These are phyloP conservation scores for Beauveria scarabaeidicola DNA, from an alignment of 2,329 filamentous ascomycete genomes.

Conservation along the genomic window DNA sequence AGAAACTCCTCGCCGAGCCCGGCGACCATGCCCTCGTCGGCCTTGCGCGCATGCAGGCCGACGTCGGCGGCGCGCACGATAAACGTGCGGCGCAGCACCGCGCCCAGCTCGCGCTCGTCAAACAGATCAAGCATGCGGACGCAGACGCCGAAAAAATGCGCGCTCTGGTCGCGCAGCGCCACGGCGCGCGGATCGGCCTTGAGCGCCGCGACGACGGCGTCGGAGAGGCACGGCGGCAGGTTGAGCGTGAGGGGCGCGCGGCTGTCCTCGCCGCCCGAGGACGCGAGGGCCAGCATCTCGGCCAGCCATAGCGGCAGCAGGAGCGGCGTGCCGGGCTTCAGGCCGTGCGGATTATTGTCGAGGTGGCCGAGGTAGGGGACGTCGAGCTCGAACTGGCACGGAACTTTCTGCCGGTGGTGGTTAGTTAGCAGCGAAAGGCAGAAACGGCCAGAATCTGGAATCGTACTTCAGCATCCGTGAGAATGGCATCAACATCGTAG, in stretches of 20 bases:
- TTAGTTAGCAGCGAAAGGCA: not conserved
- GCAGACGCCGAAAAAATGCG: constrained; percentile 81
- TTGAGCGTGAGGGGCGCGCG: constrained; percentile 68
- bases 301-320: constrained; percentile 88
- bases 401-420: constrained; percentile 62
- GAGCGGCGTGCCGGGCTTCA: constrained; percentile 73
- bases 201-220: constrained; percentile 77
- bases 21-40: constrained; percentile 52
- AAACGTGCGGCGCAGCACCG: constrained; percentile 70
- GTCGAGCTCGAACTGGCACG: constrained; percentile 88
- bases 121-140: constrained; percentile 83
- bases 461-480: constrained; percentile 70
- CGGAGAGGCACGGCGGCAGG: constrained; percentile 67
- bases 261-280: constrained; percentile 32
- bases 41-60: constrained; percentile 81
- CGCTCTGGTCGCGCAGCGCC: constrained; percentile 71
- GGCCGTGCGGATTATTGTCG: constrained; percentile 63
- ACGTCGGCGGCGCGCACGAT: constrained; percentile 74
- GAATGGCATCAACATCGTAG: constrained; percentile 77
- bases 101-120: constrained; percentile 69
- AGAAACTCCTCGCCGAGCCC: constrained; percentile 69
- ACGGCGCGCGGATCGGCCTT: constrained; percentile 85
- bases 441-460: not conserved
- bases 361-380: constrained; percentile 82
- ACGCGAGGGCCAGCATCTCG: constrained; percentile 78